Base-by-base conservation (phyloP, 345 rosid genomes). In the Populus davidiana region DNA sequence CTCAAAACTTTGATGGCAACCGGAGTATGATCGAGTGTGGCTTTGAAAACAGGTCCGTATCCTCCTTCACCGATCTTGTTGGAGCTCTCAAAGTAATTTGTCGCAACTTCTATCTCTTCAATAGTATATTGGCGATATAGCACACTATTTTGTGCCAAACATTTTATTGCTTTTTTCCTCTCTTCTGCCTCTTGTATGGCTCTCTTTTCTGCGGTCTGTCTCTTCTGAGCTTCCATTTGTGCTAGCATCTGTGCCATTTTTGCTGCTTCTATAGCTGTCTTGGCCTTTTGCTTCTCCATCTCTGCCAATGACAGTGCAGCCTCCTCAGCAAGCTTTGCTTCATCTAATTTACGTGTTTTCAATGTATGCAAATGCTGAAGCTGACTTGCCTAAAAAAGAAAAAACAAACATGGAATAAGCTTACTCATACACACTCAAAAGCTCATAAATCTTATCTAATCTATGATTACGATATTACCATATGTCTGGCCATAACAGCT, bases 61-160 rank as follows among this genome's bases (percentile, higher is more conserved):
- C 93, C 97, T 41, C 97, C 98, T 87, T 91, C 97, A 43, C 97
- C 98, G 70, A 93, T 93, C 91, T 94, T 88, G 18, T 74, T 61
- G 1, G 86, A 75, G 29, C 38, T 43, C 65, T 93, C 70, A 71
- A 94, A 91, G 80, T 86, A 70, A 66, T 86, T 73, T 20, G 97
- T 93, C 49, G 98, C 88, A 50, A 20, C 75, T 82, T 93, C 97
- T 47, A 91, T 87, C 69, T 91, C 92, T 29, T 69, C 72, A 50
- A 91, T 86, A 13, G 86, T 85, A 85, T 92, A 94, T 81, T 77
- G 84, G 76, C 86, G 88, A 63, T 86, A 90, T 49, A 52, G 27
- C 63, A 81, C 43, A n/a, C 23, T 83, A 39, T 76, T 72, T 25
- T 62, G 12, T 72, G 76, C 74, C 41, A 78, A 27, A 25, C 73